A percentile compares a stretch with the other conserved stretches of the same genome.
These are phyloP conservation scores for Lachnellula hyalina DNA, from an alignment of 2,329 filamentous ascomycete genomes.

Conservation along the genomic window DNA sequence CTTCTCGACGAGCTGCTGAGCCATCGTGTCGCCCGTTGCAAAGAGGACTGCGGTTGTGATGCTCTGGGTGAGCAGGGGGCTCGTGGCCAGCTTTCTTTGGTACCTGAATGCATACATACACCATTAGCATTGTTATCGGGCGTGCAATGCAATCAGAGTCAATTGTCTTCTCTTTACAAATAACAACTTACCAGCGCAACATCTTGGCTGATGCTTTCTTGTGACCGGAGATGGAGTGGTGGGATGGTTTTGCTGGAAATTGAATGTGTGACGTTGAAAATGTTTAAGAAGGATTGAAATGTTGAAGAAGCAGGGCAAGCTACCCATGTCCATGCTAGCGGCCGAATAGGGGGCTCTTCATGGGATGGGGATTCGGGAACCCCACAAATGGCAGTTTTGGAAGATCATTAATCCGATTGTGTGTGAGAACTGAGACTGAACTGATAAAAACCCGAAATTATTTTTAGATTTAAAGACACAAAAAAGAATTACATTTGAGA, in stretches of 20 bases:
- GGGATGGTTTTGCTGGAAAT: no score
- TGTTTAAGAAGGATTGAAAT: no score
- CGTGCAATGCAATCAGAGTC: neutral
- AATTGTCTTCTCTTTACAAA: neutral
- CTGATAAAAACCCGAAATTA: neutral
- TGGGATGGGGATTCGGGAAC: neutral
- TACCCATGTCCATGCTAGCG: no score
- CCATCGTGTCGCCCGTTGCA: slow-evolving; percentile 82
- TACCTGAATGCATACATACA: slow-evolving; percentile 55
- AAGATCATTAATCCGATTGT: neutral
- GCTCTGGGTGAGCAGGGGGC: slow-evolving; percentile 84
- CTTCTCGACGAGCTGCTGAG: slow-evolving; percentile 86
- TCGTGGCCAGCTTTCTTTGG: slow-evolving; percentile 71
- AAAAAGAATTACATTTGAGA: no score
- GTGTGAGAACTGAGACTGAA: no score
- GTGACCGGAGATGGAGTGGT: no score
- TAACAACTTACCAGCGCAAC: slow-evolving; percentile 27
- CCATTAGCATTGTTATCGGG: slow-evolving; percentile 1
- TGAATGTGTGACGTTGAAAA: no score
- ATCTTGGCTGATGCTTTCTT: slow-evolving; percentile 18
- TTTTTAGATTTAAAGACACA: neutral
- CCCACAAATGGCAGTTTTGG: neutral
- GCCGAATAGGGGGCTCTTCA: neutral
- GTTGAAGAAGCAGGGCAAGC: no score
- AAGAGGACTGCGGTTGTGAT: slow-evolving; percentile 90